These are phyloP conservation scores for Chrysanthemum lavandulifolium DNA, from an alignment of 129 eudicot species.

Conservation along the genomic window DNA sequence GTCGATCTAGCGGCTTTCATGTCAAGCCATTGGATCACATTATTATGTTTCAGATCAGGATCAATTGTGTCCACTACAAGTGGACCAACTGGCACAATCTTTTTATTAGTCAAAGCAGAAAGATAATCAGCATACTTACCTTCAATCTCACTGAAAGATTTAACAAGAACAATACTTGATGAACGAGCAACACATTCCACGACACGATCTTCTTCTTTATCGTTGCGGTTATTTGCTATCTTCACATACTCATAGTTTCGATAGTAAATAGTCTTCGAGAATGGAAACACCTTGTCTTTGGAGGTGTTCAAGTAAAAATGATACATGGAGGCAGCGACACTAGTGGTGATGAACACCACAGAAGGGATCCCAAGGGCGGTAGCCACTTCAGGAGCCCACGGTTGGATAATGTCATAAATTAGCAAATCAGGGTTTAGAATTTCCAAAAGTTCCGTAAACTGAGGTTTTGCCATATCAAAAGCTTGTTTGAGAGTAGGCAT, in stretches of 20 bases:
- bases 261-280: not conserved
- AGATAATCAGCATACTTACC: not conserved
- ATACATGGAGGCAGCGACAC: slow-evolving; percentile 4
- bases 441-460: slow-evolving; percentile 9
- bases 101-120: not conserved
- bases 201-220: not conserved
- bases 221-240: not conserved
- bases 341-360: slow-evolving; percentile 3
- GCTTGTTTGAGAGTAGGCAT: slow-evolving; percentile 20
- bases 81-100: slow-evolving; percentile 9
- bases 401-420: slow-evolving; percentile 13
- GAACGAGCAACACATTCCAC: slow-evolving; percentile 4
- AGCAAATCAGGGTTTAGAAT: slow-evolving; percentile 24
- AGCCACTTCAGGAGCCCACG: slow-evolving; percentile 17
- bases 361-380: not conserved
- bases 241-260: not conserved
- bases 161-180: slow-evolving; percentile 4
- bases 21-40: slow-evolving; percentile 21
- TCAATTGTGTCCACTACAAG: not conserved
- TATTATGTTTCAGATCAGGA: slow-evolving; percentile 1
- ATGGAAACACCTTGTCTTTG: not conserved
- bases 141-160: slow-evolving; percentile 2
- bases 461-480: slow-evolving; percentile 13
- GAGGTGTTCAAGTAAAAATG: not conserved
- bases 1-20: not conserved